A percentile compares a stretch with the other conserved stretches of the same genome.
Conservation (phyloP, 2,329 filamentous ascomycete species). For the Sporothrix variecibatus region DNA sequence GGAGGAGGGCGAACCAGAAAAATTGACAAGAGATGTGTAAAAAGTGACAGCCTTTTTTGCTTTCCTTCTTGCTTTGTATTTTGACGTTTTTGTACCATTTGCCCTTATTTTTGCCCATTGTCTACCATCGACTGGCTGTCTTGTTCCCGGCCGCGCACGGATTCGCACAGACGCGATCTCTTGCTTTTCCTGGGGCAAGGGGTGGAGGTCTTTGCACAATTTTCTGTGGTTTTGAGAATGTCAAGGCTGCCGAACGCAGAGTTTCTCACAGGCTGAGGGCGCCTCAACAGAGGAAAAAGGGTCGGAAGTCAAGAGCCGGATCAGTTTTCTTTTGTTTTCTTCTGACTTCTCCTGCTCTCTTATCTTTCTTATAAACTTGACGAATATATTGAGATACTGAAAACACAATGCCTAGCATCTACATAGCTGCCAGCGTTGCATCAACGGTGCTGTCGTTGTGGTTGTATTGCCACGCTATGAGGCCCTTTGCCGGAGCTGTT, state of each 20-base stretch:
- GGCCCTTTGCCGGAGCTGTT: neutral
- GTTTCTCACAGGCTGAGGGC: neutral
- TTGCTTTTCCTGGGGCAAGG: slow-evolving; percentile 6
- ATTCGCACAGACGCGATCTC: slow-evolving; percentile 17
- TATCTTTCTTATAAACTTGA: neutral
- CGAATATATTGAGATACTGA: neutral
- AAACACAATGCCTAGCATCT: neutral
- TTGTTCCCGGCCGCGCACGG: neutral
- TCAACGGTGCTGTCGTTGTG: neutral
- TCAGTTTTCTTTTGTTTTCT: neutral
- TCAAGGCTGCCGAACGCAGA: neutral
- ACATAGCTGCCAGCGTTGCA: slow-evolving; percentile 1
- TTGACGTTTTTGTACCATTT: neutral
- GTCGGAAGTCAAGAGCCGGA: neutral
- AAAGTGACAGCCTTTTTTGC: neutral
- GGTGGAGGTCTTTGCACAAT: neutral
- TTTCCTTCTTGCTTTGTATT: neutral
- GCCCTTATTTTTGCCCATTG: neutral
- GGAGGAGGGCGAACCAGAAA: neutral
- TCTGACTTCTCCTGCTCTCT: too few relatives aligned
- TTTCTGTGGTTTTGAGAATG: neutral
- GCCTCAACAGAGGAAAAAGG: neutral
- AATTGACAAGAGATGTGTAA: slow-evolving; percentile 5
- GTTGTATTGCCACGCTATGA: neutral
- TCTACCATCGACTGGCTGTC: neutral